Conservation (phyloP, 192 early-diverging fungal species). For the Coemansia sp. region DNA sequence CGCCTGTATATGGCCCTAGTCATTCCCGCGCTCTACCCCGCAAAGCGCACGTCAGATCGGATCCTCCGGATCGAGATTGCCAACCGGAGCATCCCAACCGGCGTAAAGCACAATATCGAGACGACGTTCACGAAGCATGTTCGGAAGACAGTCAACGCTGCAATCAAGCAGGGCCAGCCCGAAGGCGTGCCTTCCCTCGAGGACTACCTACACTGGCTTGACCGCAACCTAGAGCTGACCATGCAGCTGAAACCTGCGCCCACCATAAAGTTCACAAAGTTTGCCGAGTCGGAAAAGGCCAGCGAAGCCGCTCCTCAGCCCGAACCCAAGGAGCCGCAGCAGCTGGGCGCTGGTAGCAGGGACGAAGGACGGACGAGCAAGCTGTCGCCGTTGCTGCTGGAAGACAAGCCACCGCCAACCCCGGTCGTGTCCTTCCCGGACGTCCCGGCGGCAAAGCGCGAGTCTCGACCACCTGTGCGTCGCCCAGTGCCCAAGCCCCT, state of each 20-base stretch:
- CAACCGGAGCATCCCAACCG: slow-evolving; percentile 38
- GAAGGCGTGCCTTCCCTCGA: slow-evolving; percentile 17
- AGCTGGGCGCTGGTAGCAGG: too few relatives aligned
- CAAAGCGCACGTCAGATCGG: slow-evolving; percentile 19
- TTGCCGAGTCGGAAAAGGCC: background rate
- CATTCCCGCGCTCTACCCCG: slow-evolving; percentile 55
- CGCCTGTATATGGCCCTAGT: slow-evolving; percentile 55
- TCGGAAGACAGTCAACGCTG: slow-evolving; percentile 10
- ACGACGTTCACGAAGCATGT: slow-evolving; percentile 28
- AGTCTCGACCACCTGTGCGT: slow-evolving; percentile 19
- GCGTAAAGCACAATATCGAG: slow-evolving; percentile 43
- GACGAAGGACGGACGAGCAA: too few relatives aligned
- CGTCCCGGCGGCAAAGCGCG: background rate
- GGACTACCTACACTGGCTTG: slow-evolving; percentile 53
- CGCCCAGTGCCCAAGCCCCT: slow-evolving; percentile 13
- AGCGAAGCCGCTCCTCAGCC: background rate
- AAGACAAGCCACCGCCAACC: background rate
- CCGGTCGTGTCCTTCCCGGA: slow-evolving; percentile 1
- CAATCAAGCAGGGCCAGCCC: slow-evolving; percentile 12
- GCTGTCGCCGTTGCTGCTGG: too few relatives aligned
- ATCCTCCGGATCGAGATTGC: slow-evolving; percentile 28
- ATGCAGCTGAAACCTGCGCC: slow-evolving; percentile 57
- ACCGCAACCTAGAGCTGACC: slow-evolving; percentile 55
- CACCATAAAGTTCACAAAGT: slow-evolving; percentile 52
- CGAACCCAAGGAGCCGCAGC: background rate